Evolutionary conservation across 331 rosid genomes (phyloP).

Genomic region (Acacia concinna): DNA sequence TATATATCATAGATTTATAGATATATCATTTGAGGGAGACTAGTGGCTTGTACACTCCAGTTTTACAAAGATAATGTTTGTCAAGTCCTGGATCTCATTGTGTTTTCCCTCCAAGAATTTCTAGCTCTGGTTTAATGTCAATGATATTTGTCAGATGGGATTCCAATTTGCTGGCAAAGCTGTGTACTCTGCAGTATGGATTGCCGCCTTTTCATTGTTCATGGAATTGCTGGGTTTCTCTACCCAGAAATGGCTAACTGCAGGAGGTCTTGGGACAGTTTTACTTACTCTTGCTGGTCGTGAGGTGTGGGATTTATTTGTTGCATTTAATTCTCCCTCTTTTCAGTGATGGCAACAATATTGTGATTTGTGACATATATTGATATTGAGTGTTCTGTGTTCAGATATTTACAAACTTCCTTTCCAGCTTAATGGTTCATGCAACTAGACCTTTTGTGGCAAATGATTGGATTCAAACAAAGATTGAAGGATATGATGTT

Average conservation of each 20-base stretch:
- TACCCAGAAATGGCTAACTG: slow-evolving; percentile 93
- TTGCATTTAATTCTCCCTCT: background rate
- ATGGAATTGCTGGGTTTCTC: slow-evolving; percentile 97
- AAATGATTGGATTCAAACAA: slow-evolving; percentile 91
- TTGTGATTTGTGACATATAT: background rate
- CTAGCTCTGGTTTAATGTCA: slow-evolving; percentile 4
- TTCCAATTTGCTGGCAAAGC: slow-evolving; percentile 94
- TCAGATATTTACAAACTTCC: slow-evolving; percentile 12
- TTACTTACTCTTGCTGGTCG: slow-evolving; percentile 96
- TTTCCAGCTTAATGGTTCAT: slow-evolving; percentile 58
- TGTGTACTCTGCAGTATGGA: slow-evolving; percentile 89
- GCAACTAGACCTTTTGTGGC: slow-evolving; percentile 88
- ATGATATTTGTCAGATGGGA: slow-evolving; percentile 73
- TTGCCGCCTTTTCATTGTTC: slow-evolving; percentile 83
- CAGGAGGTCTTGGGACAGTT: slow-evolving; percentile 98
- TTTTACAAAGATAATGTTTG: background rate
- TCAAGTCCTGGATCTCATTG: slow-evolving; percentile 10
- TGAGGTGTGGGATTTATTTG: slow-evolving; percentile 9
- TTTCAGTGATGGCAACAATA: background rate
- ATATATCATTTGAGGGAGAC: slow-evolving; percentile 6
- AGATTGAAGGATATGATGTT: slow-evolving; percentile 93
- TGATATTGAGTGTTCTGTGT: slow-evolving; percentile 1
- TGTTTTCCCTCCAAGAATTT: slow-evolving; percentile 15
- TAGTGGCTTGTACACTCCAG: slow-evolving; percentile 22
- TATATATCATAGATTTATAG: background rate